phyloP scores from a whole-genome alignment of 2,329 filamentous ascomycete species.

The Diaporthe citriasiana region DNA sequence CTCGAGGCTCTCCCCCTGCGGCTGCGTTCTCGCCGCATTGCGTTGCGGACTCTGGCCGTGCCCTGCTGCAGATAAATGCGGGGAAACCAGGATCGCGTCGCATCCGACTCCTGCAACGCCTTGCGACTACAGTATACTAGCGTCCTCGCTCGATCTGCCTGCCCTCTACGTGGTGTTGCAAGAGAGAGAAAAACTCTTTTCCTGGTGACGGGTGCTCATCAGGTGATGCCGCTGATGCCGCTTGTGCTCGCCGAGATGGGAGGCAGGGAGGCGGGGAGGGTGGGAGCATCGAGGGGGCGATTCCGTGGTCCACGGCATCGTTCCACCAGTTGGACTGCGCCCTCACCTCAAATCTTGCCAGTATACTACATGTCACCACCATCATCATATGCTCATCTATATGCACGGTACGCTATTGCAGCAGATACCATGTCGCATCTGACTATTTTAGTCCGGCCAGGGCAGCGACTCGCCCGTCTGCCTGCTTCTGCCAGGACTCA shows the following conservation, averaged over 20 bases:
- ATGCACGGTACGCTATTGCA: slow-evolving; percentile 28
- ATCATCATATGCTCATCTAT: slow-evolving; percentile 27
- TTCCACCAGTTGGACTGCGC: background rate
- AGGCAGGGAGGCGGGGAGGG: background rate
- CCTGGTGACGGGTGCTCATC: slow-evolving; percentile 20
- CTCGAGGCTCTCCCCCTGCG: slow-evolving; percentile 15
- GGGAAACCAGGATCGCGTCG: slow-evolving; percentile 39
- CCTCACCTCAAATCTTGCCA: background rate
- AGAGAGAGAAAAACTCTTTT: slow-evolving; percentile 2
- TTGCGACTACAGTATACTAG: slow-evolving; percentile 25
- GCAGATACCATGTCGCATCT: slow-evolving; percentile 17
- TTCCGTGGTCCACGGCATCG: background rate
- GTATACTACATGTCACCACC: background rate
- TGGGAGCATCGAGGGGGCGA: slow-evolving; percentile 5
- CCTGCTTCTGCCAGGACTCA: slow-evolving; percentile 29
- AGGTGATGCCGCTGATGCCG: slow-evolving; percentile 26
- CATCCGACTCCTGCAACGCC: slow-evolving; percentile 30
- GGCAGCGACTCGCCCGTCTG: slow-evolving; percentile 14
- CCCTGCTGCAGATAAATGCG: slow-evolving; percentile 42
- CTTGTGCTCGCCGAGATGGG: slow-evolving; percentile 20
- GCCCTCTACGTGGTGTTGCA: slow-evolving; percentile 22
- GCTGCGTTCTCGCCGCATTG: slow-evolving; percentile 12
- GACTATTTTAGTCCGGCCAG: background rate
- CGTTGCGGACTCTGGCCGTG: slow-evolving; percentile 38
- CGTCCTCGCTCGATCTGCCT: slow-evolving; percentile 10